phyloP scores from a whole-genome alignment of 169 alveolate species.

The Toxoplasma gondii region DNA sequence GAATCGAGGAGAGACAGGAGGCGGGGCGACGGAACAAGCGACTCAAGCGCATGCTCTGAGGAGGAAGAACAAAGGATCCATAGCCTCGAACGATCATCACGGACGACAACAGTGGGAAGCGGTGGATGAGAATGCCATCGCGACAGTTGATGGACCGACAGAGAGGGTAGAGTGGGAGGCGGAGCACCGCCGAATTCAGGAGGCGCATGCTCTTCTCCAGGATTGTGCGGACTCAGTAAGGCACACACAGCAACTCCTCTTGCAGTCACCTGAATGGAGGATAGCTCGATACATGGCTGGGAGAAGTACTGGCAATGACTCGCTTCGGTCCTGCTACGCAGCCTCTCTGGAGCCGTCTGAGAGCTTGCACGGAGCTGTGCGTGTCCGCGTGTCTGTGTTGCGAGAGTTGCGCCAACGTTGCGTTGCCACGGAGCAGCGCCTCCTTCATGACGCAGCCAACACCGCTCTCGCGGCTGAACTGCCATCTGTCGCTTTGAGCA shows the following conservation, averaged over 20 bases:
- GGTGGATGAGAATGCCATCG: background rate
- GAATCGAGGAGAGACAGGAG: background rate
- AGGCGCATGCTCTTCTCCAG: background rate
- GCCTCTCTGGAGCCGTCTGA: background rate
- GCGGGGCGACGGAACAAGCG: background rate
- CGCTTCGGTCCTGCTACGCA: background rate
- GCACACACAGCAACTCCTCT: constrained; percentile 11
- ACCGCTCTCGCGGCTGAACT: background rate
- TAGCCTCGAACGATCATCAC: background rate
- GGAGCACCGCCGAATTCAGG: background rate
- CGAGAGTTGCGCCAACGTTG: background rate
- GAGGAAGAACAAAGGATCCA: background rate
- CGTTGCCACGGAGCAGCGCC: background rate
- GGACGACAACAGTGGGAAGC: background rate
- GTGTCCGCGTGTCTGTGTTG: background rate
- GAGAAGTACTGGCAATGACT: background rate
- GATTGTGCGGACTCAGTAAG: background rate
- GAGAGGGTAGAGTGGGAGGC: background rate
- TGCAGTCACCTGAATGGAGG: constrained; percentile 29
- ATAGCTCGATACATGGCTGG: background rate
- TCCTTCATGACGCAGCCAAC: background rate
- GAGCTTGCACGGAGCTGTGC: background rate
- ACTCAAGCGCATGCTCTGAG: constrained; percentile 43
- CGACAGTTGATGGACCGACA: background rate
- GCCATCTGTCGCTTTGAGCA: constrained; percentile 4